Evolutionary conservation across 1,139 yeast species (phyloP).

Genomic region (Kluyveromyces marxianus): DNA sequence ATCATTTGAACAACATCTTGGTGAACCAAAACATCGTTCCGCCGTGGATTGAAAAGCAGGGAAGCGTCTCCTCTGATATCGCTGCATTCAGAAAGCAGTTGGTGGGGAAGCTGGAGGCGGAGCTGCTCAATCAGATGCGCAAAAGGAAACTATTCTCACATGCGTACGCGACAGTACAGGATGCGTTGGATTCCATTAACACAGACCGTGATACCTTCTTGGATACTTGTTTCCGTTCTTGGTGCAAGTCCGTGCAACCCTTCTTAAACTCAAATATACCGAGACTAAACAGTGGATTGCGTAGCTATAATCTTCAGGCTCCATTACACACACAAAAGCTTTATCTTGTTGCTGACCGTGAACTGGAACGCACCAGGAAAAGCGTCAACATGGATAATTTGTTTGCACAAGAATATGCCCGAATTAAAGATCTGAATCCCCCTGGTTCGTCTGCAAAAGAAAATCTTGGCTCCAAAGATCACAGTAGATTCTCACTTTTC

Average conservation of each 20-base stretch:
- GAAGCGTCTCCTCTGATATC: constrained; percentile 44
- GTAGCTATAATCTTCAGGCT: constrained; percentile 75
- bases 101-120: constrained; percentile 7
- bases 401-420: constrained; percentile 2
- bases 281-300: constrained; percentile 48
- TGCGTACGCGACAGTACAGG: background rate
- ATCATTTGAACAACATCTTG: constrained; percentile 63
- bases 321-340: constrained; percentile 69
- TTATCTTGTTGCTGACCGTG: constrained; percentile 48
- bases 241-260: constrained; percentile 34
- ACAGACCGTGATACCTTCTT: background rate
- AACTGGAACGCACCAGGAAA: constrained; percentile 37
- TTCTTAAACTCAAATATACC: constrained; percentile 42
- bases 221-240: constrained; percentile 20
- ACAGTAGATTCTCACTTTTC: background rate
- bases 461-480: background rate
- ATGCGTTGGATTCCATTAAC: background rate
- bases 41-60: constrained; percentile 84
- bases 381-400: constrained; percentile 22
- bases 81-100: constrained; percentile 35
- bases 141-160: background rate
- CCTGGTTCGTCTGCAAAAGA: background rate
- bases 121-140: constrained; percentile 6
- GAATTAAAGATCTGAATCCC: no score
- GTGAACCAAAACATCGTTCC: constrained; percentile 74